Conservation (phyloP, 148 eudicot genomes). For the Agrostemma githago region DNA sequence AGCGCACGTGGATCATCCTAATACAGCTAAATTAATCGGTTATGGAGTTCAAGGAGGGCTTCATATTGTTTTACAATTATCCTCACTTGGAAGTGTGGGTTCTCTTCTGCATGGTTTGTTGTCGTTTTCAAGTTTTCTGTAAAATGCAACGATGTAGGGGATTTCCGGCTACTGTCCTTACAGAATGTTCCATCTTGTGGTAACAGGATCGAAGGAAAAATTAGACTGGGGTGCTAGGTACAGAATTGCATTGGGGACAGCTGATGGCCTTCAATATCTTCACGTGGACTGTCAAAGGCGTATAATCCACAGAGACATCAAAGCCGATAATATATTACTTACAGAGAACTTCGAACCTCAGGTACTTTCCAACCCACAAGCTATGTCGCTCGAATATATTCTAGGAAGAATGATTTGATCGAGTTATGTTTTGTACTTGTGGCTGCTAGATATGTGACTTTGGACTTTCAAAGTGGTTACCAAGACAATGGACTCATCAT, state of each 20-base stretch:
- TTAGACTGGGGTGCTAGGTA: constrained; percentile 59
- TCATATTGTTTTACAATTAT: constrained; percentile 60
- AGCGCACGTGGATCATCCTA: constrained; percentile 76
- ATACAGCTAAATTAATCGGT: constrained; percentile 74
- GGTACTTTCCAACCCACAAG: constrained; percentile 31
- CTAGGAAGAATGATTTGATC: background rate
- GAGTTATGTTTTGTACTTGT: background rate
- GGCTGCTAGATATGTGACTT: constrained; percentile 79
- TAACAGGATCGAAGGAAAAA: constrained; percentile 48
- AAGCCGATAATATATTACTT: constrained; percentile 79
- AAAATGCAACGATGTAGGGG: background rate
- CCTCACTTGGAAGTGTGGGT: constrained; percentile 73
- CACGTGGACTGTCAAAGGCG: constrained; percentile 80
- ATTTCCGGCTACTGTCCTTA: background rate
- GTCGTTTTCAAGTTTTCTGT: background rate
- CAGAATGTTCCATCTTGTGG: background rate
- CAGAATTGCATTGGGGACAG: constrained; percentile 70
- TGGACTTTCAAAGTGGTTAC: constrained; percentile 91
- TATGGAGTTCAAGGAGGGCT: constrained; percentile 77
- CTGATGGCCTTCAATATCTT: constrained; percentile 77
- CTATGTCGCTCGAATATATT: background rate
- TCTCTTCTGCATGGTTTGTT: constrained; percentile 62
- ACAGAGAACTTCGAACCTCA: constrained; percentile 77
- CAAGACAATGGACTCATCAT: constrained; percentile 74
- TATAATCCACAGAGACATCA: constrained; percentile 91